phyloP scores from a whole-genome alignment of 495 filamentous ascomycete species.

The Friedmanniomyces endolithicus region DNA sequence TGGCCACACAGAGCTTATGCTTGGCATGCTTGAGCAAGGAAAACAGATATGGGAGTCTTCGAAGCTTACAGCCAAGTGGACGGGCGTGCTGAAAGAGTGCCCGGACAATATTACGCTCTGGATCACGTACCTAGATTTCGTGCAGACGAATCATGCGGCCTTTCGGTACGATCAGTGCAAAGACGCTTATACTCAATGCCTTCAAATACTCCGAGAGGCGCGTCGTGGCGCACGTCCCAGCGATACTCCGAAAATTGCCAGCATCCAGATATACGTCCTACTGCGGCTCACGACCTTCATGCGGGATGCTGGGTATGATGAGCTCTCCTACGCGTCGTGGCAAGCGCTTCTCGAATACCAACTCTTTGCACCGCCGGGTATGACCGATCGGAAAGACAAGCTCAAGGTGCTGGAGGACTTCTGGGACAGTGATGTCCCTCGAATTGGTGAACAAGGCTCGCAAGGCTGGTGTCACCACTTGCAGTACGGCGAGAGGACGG shows the following conservation, averaged over 20 bases:
- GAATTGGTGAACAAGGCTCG: slow-evolving; percentile 63
- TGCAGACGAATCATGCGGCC: slow-evolving; percentile 51
- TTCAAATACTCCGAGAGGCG: slow-evolving; percentile 26
- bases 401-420: slow-evolving; percentile 52
- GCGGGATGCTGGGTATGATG: slow-evolving; percentile 66
- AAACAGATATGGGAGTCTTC: slow-evolving; percentile 56
- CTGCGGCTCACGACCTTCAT: slow-evolving; percentile 61
- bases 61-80: slow-evolving; percentile 52
- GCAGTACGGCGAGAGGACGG: slow-evolving; percentile 19
- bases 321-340: slow-evolving; percentile 68
- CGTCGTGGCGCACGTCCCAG: slow-evolving; percentile 15
- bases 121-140: slow-evolving; percentile 62
- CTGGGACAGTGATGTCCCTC: slow-evolving; percentile 76
- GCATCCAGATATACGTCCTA: slow-evolving; percentile 57
- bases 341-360: slow-evolving; percentile 69
- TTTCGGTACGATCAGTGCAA: slow-evolving; percentile 60
- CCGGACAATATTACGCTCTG: slow-evolving; percentile 52
- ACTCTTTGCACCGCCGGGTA: slow-evolving; percentile 41
- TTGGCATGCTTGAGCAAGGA: slow-evolving; percentile 61
- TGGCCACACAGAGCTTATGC: slow-evolving; percentile 44
- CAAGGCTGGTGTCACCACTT: slow-evolving; percentile 55
- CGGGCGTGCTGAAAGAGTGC: slow-evolving; percentile 44
- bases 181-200: slow-evolving; percentile 30
- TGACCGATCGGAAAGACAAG: not conserved
- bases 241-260: slow-evolving; percentile 13